Conservation (phyloP, 1,139 yeast species). For the Taiozyma sp. region DNA sequence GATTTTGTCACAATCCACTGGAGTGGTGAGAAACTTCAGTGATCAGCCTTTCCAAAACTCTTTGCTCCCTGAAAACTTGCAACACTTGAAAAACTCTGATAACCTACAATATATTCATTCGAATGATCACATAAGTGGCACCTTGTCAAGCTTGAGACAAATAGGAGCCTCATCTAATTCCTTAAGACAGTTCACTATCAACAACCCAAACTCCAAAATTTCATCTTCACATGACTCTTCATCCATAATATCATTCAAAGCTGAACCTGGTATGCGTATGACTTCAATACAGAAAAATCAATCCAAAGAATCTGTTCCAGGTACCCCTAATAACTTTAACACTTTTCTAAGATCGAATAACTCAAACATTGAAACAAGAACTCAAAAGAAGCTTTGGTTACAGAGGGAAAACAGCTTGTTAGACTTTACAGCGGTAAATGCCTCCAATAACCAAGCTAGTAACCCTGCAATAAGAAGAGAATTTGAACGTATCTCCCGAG, state of each 20-base stretch:
- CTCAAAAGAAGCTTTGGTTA: slow-evolving; percentile 80
- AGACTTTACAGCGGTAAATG: slow-evolving; percentile 34
- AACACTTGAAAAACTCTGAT: slow-evolving; percentile 1
- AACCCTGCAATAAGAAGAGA: slow-evolving; percentile 68
- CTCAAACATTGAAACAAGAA: slow-evolving; percentile 54
- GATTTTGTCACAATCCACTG: slow-evolving; percentile 47
- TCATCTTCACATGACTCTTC: slow-evolving; percentile 16
- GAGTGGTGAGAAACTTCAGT: slow-evolving; percentile 36
- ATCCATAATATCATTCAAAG: slow-evolving; percentile 18
- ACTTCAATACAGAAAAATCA: slow-evolving; percentile 1
- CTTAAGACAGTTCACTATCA: slow-evolving; percentile 21
- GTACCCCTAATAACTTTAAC: slow-evolving; percentile 29
- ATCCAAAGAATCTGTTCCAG: slow-evolving; percentile 6
- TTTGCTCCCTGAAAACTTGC: slow-evolving; percentile 9
- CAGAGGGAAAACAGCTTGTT: slow-evolving; percentile 72
- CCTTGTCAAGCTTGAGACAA: slow-evolving; percentile 6
- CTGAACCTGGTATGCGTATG: slow-evolving; percentile 8
- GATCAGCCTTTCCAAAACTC: slow-evolving; percentile 30
- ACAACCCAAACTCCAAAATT: slow-evolving; percentile 5
- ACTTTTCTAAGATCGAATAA: slow-evolving; percentile 31
- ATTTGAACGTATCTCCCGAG: slow-evolving; percentile 71
- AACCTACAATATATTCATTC: slow-evolving; percentile 22
- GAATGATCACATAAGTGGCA: slow-evolving; percentile 21
- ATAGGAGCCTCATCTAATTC: slow-evolving; percentile 19
- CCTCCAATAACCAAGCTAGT: slow-evolving; percentile 1